A percentile compares a stretch with the other conserved stretches of the same genome.
These are phyloP conservation scores for Trametes maxima DNA, from an alignment of 768 basidiomycete genomes.

Conservation along the genomic window DNA sequence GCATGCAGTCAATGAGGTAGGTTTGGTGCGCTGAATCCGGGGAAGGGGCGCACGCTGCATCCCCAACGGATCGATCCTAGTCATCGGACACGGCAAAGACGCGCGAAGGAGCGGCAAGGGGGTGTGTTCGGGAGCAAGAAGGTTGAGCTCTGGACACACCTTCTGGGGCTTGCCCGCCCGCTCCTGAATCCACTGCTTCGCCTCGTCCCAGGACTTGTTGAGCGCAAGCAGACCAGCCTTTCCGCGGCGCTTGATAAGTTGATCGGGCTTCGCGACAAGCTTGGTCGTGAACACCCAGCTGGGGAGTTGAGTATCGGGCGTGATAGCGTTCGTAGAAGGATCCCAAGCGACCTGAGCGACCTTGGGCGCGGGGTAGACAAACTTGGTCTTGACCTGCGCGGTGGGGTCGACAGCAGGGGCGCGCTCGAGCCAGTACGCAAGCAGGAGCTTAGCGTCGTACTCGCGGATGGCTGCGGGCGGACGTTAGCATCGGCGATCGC, in stretches of 20 bases:
- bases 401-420: slow-evolving; percentile 78
- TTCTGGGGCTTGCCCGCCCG: slow-evolving; percentile 92
- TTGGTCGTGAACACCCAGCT: slow-evolving; percentile 82
- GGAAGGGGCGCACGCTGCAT: neutral
- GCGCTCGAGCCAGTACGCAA: slow-evolving; percentile 96
- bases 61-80: neutral
- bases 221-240: slow-evolving; percentile 95
- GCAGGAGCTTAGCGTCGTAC: slow-evolving; percentile 97
- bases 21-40: neutral
- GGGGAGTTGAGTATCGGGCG: slow-evolving; percentile 63
- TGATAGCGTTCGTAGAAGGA: slow-evolving; percentile 61
- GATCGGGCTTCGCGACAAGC: slow-evolving; percentile 96
- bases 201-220: slow-evolving; percentile 91
- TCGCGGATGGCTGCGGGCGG: slow-evolving; percentile 75
- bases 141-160: slow-evolving; percentile 46
- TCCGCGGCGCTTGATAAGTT: slow-evolving; percentile 99
- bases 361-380: slow-evolving; percentile 65
- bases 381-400: slow-evolving; percentile 53
- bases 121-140: slow-evolving; percentile 6
- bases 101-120: neutral
- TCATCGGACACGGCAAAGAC: neutral
- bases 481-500: neutral
- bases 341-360: slow-evolving; percentile 93
- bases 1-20: neutral
- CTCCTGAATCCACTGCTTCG: slow-evolving; percentile 83